Conservation (phyloP, 1,284 basidiomycete species). For the Melampsora larici-populina region DNA sequence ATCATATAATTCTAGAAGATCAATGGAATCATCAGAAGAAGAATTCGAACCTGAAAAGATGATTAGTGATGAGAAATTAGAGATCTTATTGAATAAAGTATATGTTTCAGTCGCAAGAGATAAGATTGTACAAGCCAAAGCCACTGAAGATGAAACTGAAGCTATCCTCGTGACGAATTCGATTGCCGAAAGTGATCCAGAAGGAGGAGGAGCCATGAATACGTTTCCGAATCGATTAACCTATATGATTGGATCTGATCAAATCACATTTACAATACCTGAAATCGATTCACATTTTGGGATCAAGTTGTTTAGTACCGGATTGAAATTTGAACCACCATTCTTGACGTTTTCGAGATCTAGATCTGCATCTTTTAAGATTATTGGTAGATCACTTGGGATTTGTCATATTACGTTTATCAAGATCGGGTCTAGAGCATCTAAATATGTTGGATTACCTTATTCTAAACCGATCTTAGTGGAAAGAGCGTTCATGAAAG, state of each 20-base stretch:
- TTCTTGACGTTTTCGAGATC: slow-evolving; percentile 71
- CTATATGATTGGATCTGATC: slow-evolving; percentile 77
- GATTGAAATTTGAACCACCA: slow-evolving; percentile 77
- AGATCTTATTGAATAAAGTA: slow-evolving; percentile 20
- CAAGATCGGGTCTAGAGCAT: slow-evolving; percentile 72
- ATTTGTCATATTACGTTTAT: slow-evolving; percentile 73
- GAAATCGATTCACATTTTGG: slow-evolving; percentile 71
- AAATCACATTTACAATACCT: slow-evolving; percentile 75
- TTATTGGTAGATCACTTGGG: slow-evolving; percentile 77
- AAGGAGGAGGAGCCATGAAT: slow-evolving; percentile 1
- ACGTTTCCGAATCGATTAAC: slow-evolving; percentile 72
- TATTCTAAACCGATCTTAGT: slow-evolving; percentile 70
- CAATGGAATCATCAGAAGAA: background rate
- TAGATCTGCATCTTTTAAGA: slow-evolving; percentile 75
- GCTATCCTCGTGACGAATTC: slow-evolving; percentile 68
- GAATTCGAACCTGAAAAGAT: background rate
- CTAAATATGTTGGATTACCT: slow-evolving; percentile 73
- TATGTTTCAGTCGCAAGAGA: slow-evolving; percentile 32
- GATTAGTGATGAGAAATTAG: slow-evolving; percentile 27
- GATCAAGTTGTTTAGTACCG: slow-evolving; percentile 78
- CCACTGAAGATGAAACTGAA: slow-evolving; percentile 69
- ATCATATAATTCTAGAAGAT: background rate
- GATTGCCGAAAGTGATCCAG: slow-evolving; percentile 54
- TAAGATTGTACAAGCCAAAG: slow-evolving; percentile 59
- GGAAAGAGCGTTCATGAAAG: slow-evolving; percentile 86